Conservation (phyloP, 2,329 filamentous ascomycete genomes). For the Aspergillus sp. region DNA sequence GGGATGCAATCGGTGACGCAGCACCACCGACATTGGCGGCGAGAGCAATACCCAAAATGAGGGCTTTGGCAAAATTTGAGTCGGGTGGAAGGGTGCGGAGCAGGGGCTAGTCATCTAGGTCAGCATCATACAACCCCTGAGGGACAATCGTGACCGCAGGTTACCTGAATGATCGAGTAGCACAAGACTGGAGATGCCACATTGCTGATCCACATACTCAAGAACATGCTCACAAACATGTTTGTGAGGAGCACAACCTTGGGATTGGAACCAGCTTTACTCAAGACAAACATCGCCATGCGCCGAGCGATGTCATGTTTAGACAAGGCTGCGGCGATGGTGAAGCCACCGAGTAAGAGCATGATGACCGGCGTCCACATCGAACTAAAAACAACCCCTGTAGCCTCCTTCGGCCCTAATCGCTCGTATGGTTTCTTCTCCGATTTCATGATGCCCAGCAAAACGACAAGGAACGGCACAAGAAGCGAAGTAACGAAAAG, state of each 20-base stretch:
- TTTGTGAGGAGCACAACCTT: slow-evolving; percentile 89
- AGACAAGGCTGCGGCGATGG: slow-evolving; percentile 87
- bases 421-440: slow-evolving; percentile 69
- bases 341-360: slow-evolving; percentile 93
- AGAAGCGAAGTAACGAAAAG: slow-evolving; percentile 93
- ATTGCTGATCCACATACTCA: slow-evolving; percentile 99
- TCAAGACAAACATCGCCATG: slow-evolving; percentile 92
- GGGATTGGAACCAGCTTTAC: slow-evolving; percentile 90
- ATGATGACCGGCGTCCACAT: slow-evolving; percentile 99
- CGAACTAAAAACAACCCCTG: slow-evolving; percentile 80
- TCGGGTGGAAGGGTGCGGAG: slow-evolving; percentile 87
- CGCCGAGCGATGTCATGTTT: slow-evolving; percentile 98
- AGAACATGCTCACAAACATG: slow-evolving; percentile 97
- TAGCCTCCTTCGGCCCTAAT: slow-evolving; percentile 76
- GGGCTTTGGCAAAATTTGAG: slow-evolving; percentile 89
- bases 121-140: background rate
- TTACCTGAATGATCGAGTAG: slow-evolving; percentile 92
- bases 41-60: slow-evolving; percentile 92
- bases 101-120: slow-evolving; percentile 64
- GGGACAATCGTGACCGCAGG: background rate
- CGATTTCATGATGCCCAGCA: slow-evolving; percentile 78
- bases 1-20: slow-evolving; percentile 93
- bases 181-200: slow-evolving; percentile 95
- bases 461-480: slow-evolving; percentile 88
- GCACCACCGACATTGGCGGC: slow-evolving; percentile 95